A percentile compares a stretch with the other conserved stretches of the same genome.
Conservation (phyloP, 306 rosid species). For the Biancaea sappan region DNA sequence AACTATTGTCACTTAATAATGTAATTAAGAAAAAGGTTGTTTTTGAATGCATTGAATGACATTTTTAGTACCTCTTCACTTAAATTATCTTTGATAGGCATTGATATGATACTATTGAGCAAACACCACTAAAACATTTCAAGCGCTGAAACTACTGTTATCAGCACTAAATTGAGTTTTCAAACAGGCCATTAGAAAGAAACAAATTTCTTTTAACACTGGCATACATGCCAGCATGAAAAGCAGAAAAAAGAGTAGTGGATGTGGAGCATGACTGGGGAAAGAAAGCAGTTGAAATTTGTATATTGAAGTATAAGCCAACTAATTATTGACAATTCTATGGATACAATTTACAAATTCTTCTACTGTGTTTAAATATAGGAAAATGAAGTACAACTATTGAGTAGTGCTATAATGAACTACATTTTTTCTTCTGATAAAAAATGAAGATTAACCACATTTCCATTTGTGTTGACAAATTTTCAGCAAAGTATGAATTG, state of each 20-base stretch:
- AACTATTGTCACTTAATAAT: neutral
- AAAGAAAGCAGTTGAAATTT: constrained; percentile 22
- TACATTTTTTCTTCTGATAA: neutral
- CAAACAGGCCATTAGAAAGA: neutral
- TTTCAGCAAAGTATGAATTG: constrained; percentile 17
- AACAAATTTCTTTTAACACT: neutral
- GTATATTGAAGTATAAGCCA: constrained; percentile 24
- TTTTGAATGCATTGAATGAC: neutral
- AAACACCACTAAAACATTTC: neutral
- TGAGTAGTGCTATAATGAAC: neutral
- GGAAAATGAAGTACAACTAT: neutral
- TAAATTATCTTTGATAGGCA: neutral
- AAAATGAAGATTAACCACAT: neutral
- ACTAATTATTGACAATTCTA: constrained; percentile 10
- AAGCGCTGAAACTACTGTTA: neutral
- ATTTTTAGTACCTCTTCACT: neutral
- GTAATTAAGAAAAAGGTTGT: neutral
- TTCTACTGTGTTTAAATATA: constrained; percentile 6
- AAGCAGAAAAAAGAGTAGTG: constrained; percentile 10
- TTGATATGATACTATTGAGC: too few species aligned
- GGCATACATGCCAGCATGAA: neutral
- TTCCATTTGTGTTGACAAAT: constrained; percentile 12
- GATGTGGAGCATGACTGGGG: constrained; percentile 16
- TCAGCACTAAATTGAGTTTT: neutral
- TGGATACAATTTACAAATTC: neutral